Base-by-base conservation (phyloP, 2,329 filamentous ascomycete genomes). In the Botryotinia convoluta region DNA sequence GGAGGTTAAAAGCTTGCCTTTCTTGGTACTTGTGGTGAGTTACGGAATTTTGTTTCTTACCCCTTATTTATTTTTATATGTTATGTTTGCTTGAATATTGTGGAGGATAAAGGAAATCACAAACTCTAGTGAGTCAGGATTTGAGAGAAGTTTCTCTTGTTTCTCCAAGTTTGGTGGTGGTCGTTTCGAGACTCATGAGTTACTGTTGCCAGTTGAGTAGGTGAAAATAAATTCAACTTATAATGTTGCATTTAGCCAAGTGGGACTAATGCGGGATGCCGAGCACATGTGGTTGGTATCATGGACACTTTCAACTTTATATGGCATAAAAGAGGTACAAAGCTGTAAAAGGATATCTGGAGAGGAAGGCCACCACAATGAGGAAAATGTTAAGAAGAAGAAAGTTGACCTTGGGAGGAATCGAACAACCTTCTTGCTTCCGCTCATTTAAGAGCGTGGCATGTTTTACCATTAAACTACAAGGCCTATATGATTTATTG, bases 21-120 rank as follows among this genome's bases (percentile, higher is more conserved):
- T 92, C 45, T 83, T 91, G 64, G 84, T 86, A 1, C 82, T 91
- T 78, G 83, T 87, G 44, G 88, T 89, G 87, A 72, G 86, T 77
- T 51, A 1, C 26, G 37, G 18, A 29, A 9, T 22, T 71, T 65
- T 22, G 18, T 71, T 65, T 32, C 1, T 63, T 71, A 26, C 22
- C 51, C 20, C n/a, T 64, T 54, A 3, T 68, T 7, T n/a, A 39
- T 26, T 68, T 26, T 42, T 45, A 26, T 18, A 39, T 51, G 16
- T 67, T 35, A 4, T 51, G 20, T 54, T 18, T 67, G 64, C 48
- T n/a, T 64, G 6, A 39, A 54, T 6, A 10, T 42, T 22, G 44
- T 57, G 16, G 45, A 68, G 51, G 26, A 2, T 39, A 26, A 54
- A 37, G 26, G 16, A 29, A 42, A 18, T 54, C 45, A 42, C 5